These are phyloP conservation scores for Xylaria intraflava DNA, from an alignment of 495 filamentous ascomycete genomes.

Conservation along the genomic window DNA sequence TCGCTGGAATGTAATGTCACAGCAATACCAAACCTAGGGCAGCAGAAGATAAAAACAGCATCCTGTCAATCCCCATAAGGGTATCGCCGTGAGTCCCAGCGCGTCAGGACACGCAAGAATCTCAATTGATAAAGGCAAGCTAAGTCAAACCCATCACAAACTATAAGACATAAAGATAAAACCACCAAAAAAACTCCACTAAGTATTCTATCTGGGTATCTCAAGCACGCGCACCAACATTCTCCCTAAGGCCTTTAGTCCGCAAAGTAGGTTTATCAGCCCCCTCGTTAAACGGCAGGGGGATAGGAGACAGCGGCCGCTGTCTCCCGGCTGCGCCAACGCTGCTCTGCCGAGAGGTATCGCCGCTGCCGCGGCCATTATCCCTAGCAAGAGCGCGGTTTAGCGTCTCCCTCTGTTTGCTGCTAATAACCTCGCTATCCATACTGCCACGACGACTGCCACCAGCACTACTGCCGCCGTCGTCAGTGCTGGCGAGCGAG, in stretches of 20 bases:
- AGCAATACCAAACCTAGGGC: too few relatives aligned
- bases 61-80: too few relatives aligned
- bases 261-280: constrained; percentile 33
- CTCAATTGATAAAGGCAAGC: too few relatives aligned
- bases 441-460: constrained; percentile 43
- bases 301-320: constrained; percentile 9
- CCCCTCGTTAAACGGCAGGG: constrained; percentile 35
- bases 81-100: too few relatives aligned
- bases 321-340: background rate
- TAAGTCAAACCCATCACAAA: too few relatives aligned
- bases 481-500: constrained; percentile 21
- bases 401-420: constrained; percentile 33
- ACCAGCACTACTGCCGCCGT: constrained; percentile 31
- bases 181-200: background rate
- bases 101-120: too few relatives aligned
- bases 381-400: constrained; percentile 24
- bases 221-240: constrained; percentile 29
- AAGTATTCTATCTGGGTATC: constrained; percentile 3
- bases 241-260: constrained; percentile 45
- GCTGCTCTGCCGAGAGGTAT: constrained; percentile 9
- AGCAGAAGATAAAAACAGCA: too few relatives aligned
- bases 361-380: constrained; percentile 9
- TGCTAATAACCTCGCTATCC: constrained; percentile 35
- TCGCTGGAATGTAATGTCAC: too few relatives aligned
- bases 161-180: background rate